phyloP scores from a whole-genome alignment of 108 stramenopile species.

The Skeletonema menzelii region DNA sequence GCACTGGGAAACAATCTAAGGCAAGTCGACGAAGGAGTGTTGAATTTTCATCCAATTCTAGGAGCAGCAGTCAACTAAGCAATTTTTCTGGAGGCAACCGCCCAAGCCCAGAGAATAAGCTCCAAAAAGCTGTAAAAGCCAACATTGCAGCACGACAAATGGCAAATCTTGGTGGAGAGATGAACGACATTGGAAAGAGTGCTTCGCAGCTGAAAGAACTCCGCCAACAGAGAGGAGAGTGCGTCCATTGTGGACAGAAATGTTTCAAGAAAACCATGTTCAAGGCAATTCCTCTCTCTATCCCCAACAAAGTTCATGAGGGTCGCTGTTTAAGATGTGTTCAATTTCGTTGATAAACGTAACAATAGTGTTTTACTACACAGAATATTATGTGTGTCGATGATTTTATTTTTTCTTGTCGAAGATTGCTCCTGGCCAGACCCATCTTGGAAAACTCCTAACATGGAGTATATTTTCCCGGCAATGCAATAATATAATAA shows the following conservation, averaged over 20 bases:
- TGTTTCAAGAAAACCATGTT: constrained; percentile 10
- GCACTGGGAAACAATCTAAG: not conserved
- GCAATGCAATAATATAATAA: not conserved
- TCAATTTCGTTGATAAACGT: not conserved
- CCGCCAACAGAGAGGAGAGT: constrained; percentile 2
- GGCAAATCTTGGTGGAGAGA: constrained; percentile 1
- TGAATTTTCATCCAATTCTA: not conserved
- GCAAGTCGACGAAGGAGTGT: not conserved
- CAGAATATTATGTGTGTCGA: not conserved
- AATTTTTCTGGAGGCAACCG: not conserved
- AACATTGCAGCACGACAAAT: not conserved
- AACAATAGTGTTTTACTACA: not conserved
- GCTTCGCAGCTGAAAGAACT: not conserved
- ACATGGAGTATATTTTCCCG: not conserved
- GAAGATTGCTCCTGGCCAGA: not conserved
- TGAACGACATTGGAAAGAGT: constrained; percentile 2
- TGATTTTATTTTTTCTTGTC: not conserved
- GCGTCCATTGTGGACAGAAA: constrained; percentile 7
- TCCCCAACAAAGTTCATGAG: constrained; percentile 4
- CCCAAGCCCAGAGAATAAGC: not conserved
- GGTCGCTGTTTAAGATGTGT: constrained; percentile 11
- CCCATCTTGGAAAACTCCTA: too few relatives aligned
- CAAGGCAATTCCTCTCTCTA: constrained; percentile 9
- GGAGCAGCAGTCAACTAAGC: not conserved
- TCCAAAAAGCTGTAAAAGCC: not conserved